Evolutionary conservation across 2,329 filamentous ascomycete species (phyloP).

Genomic region (Penicillium verrucosum): DNA sequence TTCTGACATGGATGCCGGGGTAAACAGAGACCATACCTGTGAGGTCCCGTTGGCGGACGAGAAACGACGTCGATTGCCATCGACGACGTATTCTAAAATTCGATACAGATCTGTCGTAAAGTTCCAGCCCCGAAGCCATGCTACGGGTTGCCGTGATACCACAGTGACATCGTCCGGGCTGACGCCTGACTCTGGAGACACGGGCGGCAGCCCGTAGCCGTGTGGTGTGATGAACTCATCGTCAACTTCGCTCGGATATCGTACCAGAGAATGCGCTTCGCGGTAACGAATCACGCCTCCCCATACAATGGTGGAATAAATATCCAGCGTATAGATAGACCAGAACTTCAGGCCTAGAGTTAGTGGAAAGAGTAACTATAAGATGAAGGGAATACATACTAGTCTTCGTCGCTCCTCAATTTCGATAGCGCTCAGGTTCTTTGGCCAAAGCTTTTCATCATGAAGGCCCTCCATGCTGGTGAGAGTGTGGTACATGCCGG

Average conservation of each 20-base stretch:
- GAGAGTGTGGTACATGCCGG: constrained; percentile 52
- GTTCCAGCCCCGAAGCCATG: constrained; percentile 58
- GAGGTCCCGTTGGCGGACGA: constrained; percentile 24
- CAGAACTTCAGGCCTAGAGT: constrained; percentile 44
- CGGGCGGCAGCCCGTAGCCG: constrained; percentile 23
- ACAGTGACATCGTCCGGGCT: constrained; percentile 7
- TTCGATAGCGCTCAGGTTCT: constrained; percentile 45
- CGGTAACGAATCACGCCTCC: constrained; percentile 46
- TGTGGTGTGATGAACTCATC: constrained; percentile 45
- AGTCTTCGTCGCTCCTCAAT: constrained; percentile 49
- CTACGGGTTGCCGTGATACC: constrained; percentile 18
- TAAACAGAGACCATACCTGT: constrained; percentile 26
- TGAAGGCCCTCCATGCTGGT: constrained; percentile 51
- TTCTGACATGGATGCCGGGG: constrained; percentile 21
- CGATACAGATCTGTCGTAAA: constrained; percentile 57
- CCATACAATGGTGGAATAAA: constrained; percentile 55
- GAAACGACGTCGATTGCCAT: constrained; percentile 21
- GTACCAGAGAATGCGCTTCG: constrained; percentile 48
- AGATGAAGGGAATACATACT: constrained; percentile 30
- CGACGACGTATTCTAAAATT: constrained; percentile 52
- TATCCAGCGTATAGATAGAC: constrained; percentile 57
- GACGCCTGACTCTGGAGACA: constrained; percentile 17
- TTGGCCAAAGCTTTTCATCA: constrained; percentile 54
- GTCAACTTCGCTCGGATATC: constrained; percentile 49
- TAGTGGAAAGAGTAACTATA: background rate